Percentiles rank a stretch among this genome's conserved stretches.
These are phyloP conservation scores for Pseudophaeomoniella oleicola DNA, from an alignment of 2,329 filamentous ascomycete species.

Conservation along the genomic window DNA sequence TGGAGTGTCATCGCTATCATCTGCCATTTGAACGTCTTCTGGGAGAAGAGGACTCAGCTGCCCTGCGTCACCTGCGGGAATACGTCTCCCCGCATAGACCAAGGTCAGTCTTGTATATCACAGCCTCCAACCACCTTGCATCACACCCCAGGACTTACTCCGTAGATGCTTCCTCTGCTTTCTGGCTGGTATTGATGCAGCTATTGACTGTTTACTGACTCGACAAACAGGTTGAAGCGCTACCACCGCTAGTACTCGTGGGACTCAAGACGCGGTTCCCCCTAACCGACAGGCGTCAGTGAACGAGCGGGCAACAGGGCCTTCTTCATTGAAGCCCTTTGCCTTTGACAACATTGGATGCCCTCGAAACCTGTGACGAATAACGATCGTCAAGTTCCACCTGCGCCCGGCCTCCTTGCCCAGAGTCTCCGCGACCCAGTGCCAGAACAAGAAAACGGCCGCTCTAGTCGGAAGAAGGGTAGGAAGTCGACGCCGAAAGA, in stretches of 20 bases:
- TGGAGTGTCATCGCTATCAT: too few species aligned
- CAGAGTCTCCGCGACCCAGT: slow-evolving; percentile 8
- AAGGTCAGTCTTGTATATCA: too few species aligned
- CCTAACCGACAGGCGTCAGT: too few species aligned
- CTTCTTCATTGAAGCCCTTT: slow-evolving; percentile 1
- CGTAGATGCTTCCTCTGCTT: too few species aligned
- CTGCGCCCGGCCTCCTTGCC: slow-evolving; percentile 15
- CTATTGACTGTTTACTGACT: too few species aligned
- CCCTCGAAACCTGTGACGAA: slow-evolving; percentile 25
- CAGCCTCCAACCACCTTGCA: too few species aligned
- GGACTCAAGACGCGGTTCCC: too few species aligned
- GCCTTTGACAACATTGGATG: slow-evolving; percentile 20
- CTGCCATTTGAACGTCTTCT: background rate
- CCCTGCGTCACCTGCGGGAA: background rate
- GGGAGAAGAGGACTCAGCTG: background rate
- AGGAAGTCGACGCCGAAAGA: slow-evolving; percentile 21
- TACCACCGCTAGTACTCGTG: too few species aligned
- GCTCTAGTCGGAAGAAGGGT: slow-evolving; percentile 22
- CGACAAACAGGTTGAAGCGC: too few species aligned
- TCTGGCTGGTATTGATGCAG: too few species aligned
- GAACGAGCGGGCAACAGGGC: background rate
- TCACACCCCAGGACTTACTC: too few species aligned
- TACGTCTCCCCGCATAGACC: too few species aligned
- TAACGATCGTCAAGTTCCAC: slow-evolving; percentile 20
- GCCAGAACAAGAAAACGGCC: slow-evolving; percentile 17